These are phyloP conservation scores for Scedosporium boydii DNA, from an alignment of 2,329 filamentous ascomycete genomes.

Conservation along the genomic window DNA sequence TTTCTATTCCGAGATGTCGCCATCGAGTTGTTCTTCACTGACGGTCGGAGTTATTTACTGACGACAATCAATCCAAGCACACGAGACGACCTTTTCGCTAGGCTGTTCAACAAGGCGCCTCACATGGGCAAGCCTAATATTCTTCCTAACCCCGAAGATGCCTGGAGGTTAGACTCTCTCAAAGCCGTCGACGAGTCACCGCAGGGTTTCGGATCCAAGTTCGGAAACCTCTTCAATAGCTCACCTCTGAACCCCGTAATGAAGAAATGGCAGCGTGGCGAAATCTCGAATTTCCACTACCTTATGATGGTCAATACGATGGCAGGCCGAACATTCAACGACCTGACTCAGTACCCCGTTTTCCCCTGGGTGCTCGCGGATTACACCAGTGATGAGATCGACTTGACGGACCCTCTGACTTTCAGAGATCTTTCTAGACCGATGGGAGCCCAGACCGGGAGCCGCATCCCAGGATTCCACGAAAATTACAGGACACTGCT, in stretches of 20 bases:
- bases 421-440: slow-evolving; percentile 92
- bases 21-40: slow-evolving; percentile 95
- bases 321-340: slow-evolving; percentile 94
- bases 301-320: slow-evolving; percentile 98
- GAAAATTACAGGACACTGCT: slow-evolving; percentile 80
- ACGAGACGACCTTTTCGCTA: slow-evolving; percentile 72
- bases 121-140: slow-evolving; percentile 64
- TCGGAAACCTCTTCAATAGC: slow-evolving; percentile 85
- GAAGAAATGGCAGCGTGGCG: slow-evolving; percentile 81
- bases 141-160: slow-evolving; percentile 71
- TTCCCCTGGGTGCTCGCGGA: slow-evolving; percentile 97
- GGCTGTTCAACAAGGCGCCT: slow-evolving; percentile 68
- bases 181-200: slow-evolving; percentile 53
- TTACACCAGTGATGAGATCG: slow-evolving; percentile 87
- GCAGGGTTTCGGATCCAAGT: slow-evolving; percentile 69
- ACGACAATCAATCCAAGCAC: slow-evolving; percentile 66
- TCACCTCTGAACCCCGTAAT: slow-evolving; percentile 76
- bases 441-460: slow-evolving; percentile 81
- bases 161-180: slow-evolving; percentile 83
- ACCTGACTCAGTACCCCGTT: slow-evolving; percentile 94
- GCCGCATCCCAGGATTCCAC: slow-evolving; percentile 68
- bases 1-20: slow-evolving; percentile 94
- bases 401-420: slow-evolving; percentile 71
- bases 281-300: slow-evolving; percentile 98
- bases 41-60: slow-evolving; percentile 87